Conservation (phyloP, 208 protist species). For the Trypanosoma lewisi region DNA sequence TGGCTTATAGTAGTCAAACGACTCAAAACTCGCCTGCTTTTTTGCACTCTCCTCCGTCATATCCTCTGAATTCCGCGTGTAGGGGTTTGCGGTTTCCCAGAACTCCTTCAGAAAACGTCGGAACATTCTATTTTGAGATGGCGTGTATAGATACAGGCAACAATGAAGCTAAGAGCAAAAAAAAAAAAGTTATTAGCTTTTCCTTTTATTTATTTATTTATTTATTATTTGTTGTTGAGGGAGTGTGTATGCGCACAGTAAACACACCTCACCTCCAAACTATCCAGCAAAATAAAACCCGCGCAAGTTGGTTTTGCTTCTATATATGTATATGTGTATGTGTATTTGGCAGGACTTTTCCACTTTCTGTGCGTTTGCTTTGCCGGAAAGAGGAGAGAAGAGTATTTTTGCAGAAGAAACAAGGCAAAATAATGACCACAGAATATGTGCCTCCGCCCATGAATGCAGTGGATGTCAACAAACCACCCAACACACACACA, state of each 20-base stretch:
- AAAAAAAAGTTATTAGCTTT: not conserved
- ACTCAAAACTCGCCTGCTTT: slow-evolving; percentile 77
- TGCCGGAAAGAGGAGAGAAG: not conserved
- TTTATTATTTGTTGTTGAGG: too few species aligned
- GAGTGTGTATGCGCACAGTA: not conserved
- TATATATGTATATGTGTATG: not conserved
- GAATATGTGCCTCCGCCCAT: not conserved
- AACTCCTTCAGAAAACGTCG: slow-evolving; percentile 30
- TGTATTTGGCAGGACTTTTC: not conserved
- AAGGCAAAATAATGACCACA: not conserved
- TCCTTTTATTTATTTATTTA: too few species aligned
- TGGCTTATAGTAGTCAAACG: slow-evolving; percentile 80
- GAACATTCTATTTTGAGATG: slow-evolving; percentile 15
- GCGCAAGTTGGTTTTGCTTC: not conserved
- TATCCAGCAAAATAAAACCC: not conserved
- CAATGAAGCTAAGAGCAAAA: not conserved
- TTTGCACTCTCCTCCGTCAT: slow-evolving; percentile 42
- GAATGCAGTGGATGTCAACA: too few species aligned
- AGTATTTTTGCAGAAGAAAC: not conserved
- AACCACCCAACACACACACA: too few species aligned
- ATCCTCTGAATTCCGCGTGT: slow-evolving; percentile 41
- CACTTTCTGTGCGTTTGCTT: not conserved
- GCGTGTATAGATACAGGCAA: not conserved
- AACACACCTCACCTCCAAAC: not conserved
- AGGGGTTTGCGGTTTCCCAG: slow-evolving; percentile 66